Evolutionary conservation across 495 filamentous ascomycete genomes (phyloP).

Genomic region (Daldinia bambusicola): DNA sequence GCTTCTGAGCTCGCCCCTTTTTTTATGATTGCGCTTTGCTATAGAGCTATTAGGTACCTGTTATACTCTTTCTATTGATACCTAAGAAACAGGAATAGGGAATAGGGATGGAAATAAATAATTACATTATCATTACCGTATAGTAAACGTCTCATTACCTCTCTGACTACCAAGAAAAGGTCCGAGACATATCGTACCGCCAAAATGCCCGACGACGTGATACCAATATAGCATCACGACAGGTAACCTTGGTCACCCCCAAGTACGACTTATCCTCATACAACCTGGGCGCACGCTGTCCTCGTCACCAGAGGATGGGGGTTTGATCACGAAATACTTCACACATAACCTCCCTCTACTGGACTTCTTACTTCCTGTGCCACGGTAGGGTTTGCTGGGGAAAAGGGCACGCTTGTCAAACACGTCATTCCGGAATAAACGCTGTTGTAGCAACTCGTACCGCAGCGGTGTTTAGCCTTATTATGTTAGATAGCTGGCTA

Average conservation of each 20-base stretch:
- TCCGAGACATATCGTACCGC: constrained; percentile 2
- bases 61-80: neutral
- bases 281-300: neutral
- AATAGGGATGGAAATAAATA: neutral
- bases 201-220: constrained; percentile 10
- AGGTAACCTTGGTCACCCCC: constrained; percentile 16
- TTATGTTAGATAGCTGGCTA: neutral
- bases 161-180: neutral
- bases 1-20: neutral
- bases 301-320: neutral
- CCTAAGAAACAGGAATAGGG: neutral
- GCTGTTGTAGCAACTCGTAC: neutral
- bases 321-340: neutral
- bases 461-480: neutral
- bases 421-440: constrained; percentile 20
- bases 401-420: constrained; percentile 13
- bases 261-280: constrained; percentile 17
- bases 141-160: neutral
- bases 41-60: neutral
- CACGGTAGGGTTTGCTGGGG: neutral
- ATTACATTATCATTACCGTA: neutral
- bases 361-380: neutral
- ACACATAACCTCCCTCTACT: no score
- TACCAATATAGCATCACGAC: neutral
- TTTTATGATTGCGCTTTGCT: neutral